These are phyloP conservation scores for Aspergillus sp. DNA, from an alignment of 2,329 filamentous ascomycete genomes.

Conservation along the genomic window DNA sequence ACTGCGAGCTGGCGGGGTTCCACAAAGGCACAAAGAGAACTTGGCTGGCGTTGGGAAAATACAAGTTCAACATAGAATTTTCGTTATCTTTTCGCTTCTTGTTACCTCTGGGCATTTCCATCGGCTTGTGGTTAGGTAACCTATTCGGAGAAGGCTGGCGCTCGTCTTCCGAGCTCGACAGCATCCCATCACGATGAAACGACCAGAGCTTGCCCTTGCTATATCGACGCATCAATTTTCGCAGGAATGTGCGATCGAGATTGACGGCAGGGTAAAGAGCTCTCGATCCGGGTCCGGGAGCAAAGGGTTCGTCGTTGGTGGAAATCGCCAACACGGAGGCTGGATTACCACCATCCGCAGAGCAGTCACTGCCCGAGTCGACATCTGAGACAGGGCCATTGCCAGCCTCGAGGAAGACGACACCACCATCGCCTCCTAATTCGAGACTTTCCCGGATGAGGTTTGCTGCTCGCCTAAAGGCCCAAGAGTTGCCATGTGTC, in stretches of 20 bases:
- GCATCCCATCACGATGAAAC: conserved; percentile 39
- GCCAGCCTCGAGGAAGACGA: conserved; percentile 33
- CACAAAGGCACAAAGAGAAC: conserved; percentile 50
- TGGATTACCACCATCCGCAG: conserved; percentile 20
- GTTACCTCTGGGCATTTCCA: conserved; percentile 15
- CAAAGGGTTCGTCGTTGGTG: conserved; percentile 32
- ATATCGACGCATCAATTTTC: conserved; percentile 39
- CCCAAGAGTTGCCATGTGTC: conserved; percentile 35
- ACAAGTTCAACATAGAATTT: conserved; percentile 35
- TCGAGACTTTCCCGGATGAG: conserved; percentile 46
- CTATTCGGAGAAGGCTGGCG: conserved; percentile 10
- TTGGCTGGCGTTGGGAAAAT: conserved; percentile 45
- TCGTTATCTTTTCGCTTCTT: conserved; percentile 31
- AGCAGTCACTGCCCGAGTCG: conserved; percentile 26
- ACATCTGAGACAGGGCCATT: conserved; percentile 21
- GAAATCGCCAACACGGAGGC: conserved; percentile 31
- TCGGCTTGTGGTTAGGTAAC: conserved; percentile 3
- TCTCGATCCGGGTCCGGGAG: conserved; percentile 23
- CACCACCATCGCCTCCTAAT: conserved; percentile 42
- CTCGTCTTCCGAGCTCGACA: conserved; percentile 44
- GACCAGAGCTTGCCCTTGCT: conserved; percentile 46
- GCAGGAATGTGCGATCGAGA: conserved; percentile 27
- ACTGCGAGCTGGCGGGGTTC: conserved; percentile 45
- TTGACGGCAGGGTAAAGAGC: conserved; percentile 23
- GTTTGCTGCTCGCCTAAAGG: conserved; percentile 46